Base-by-base conservation (phyloP, 2,329 filamentous ascomycete genomes). In the Fusarium clavum region DNA sequence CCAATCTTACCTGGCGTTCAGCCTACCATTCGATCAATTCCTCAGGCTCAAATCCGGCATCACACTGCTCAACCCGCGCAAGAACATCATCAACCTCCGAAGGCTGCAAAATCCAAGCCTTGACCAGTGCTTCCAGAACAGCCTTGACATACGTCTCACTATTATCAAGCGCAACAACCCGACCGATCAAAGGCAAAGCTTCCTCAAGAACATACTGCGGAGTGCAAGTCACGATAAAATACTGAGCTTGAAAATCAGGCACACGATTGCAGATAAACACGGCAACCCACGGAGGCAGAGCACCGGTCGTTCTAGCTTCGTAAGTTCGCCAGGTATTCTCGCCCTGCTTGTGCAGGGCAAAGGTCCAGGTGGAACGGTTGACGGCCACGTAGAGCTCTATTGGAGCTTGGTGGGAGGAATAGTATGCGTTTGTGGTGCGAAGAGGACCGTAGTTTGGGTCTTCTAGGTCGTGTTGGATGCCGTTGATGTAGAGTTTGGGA, bases 201-300 rank as follows among this genome's bases (percentile, higher is more conserved):
- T 38, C 34, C 10, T 38, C 10, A n/a, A 12, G 0, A 0, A 38
- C 0, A 38, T 38, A 38, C 18, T 38, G 34, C 1, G 6, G 18
- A n/a, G n/a, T 38, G 2, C 34, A 38, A 38, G 0, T 38, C 0
- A 38, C 6, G 1, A 38, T 38, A 7, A n/a, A 38, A n/a, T 38
- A 38, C 34, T 12, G 5, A n/a, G 5, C 34, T n/a, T 4, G 34
- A 1, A 3, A 0, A 38, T n/a, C 6, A n/a, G 34, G 34, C 0
- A 38, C 6, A n/a, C 3, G 34, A n/a, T n/a, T 38, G 0, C 10
- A 38, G 1, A 38, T 38, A 0, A 7, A 38, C 10, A n/a, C 34
- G 0, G 18, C 34, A 38, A 38, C 6, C 34, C 34, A 38, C 3
- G 18, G 34, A 38, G 18, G 18, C 6, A 38, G 6, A n/a, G 5